These are phyloP conservation scores for Eleusine indica DNA, from an alignment of 176 grass and related monocot species.

Conservation along the genomic window DNA sequence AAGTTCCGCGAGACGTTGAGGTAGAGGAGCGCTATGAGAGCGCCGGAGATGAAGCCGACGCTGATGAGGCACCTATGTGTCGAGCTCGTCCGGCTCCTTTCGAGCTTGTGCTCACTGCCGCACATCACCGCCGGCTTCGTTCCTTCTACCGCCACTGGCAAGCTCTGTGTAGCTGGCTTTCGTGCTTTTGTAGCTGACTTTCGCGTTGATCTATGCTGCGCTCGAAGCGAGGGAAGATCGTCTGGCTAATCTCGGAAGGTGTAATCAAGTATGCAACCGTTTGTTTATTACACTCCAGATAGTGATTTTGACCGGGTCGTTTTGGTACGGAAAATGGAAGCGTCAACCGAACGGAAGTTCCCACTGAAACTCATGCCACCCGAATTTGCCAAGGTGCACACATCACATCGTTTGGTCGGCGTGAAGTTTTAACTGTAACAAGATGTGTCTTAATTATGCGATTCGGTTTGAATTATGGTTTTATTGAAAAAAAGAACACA, in stretches of 20 bases:
- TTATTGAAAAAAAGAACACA: too few relatives aligned
- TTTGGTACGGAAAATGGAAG: too few relatives aligned
- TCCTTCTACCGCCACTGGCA: not conserved
- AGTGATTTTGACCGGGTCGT: too few relatives aligned
- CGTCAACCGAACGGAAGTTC: too few relatives aligned
- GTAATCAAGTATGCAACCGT: too few relatives aligned
- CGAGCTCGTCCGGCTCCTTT: slow-evolving; percentile 26
- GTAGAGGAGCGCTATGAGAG: slow-evolving; percentile 68
- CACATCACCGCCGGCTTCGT: not conserved
- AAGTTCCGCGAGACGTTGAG: slow-evolving; percentile 51
- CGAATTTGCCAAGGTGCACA: too few relatives aligned
- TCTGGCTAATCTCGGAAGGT: not conserved
- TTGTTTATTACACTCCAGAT: too few relatives aligned
- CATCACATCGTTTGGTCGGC: too few relatives aligned
- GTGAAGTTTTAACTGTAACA: too few relatives aligned
- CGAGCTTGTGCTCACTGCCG: slow-evolving; percentile 38
- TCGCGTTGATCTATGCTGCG: not conserved
- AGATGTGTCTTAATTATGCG: too few relatives aligned
- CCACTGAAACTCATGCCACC: too few relatives aligned
- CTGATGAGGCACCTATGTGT: slow-evolving; percentile 47
- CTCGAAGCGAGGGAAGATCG: not conserved
- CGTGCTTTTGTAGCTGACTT: not conserved
- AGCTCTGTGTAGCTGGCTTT: not conserved
- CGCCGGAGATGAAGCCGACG: slow-evolving; percentile 52
- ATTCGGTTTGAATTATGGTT: too few relatives aligned